Evolutionary conservation across 169 alveolate genomes (phyloP).

Genomic region (Besnoitia besnoiti): DNA sequence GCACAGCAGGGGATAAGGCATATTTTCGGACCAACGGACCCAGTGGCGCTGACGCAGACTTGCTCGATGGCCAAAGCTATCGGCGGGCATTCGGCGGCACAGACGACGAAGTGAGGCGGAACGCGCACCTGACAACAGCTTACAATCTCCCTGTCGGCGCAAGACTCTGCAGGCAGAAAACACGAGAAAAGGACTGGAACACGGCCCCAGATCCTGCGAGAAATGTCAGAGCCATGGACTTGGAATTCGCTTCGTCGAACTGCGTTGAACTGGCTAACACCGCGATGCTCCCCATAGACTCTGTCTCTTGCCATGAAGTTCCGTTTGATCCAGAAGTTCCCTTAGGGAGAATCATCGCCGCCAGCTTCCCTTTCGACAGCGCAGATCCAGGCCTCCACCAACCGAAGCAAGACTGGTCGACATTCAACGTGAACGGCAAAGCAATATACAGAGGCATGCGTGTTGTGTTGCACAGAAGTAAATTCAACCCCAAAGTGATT

Average conservation of each 20-base stretch:
- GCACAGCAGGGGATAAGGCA: background rate
- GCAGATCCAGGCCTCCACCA: background rate
- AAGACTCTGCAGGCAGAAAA: background rate
- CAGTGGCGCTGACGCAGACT: background rate
- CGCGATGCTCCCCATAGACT: background rate
- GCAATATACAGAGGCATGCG: background rate
- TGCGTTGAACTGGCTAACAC: background rate
- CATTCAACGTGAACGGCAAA: slow-evolving; percentile 4
- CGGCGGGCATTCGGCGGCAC: background rate
- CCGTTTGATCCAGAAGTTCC: slow-evolving; percentile 7
- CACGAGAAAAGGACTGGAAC: background rate
- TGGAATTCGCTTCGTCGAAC: background rate
- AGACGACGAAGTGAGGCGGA: background rate
- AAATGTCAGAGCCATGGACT: background rate
- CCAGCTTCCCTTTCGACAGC: background rate
- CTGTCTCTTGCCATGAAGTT: background rate
- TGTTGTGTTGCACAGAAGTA: background rate
- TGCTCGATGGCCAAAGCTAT: background rate
- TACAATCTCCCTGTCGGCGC: background rate
- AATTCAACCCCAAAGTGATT: background rate
- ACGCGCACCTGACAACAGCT: background rate
- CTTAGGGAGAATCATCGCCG: background rate
- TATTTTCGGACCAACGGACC: background rate
- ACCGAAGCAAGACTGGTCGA: background rate
- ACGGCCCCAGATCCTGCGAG: background rate